phyloP scores from a whole-genome alignment of 2,329 filamentous ascomycete species.

The Periconia sp. region DNA sequence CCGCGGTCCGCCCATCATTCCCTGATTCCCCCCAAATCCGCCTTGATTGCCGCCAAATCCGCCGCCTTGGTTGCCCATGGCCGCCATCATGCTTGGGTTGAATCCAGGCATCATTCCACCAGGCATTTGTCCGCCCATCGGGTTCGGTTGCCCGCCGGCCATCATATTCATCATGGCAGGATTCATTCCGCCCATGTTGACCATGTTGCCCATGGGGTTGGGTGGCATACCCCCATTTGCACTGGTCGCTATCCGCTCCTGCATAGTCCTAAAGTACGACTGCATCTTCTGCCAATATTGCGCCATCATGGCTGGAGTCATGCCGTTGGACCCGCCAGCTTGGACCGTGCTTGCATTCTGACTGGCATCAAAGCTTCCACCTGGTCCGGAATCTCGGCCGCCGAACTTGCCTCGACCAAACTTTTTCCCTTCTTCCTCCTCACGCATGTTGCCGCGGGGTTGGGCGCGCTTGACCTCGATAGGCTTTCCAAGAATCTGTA shows the following conservation, averaged over 20 bases:
- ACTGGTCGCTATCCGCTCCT: constrained; percentile 78
- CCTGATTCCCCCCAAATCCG: constrained; percentile 19
- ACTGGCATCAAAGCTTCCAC: constrained; percentile 51
- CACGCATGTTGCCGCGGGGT: constrained; percentile 89
- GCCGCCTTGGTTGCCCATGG: constrained; percentile 69
- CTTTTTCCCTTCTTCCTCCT: constrained; percentile 75
- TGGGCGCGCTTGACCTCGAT: constrained; percentile 99
- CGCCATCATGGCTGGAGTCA: constrained; percentile 97
- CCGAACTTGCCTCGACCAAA: constrained; percentile 47
- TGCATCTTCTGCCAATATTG: constrained; percentile 99
- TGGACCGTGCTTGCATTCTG: constrained; percentile 54
- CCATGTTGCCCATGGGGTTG: constrained; percentile 38
- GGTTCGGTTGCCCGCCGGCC: constrained; percentile 54
- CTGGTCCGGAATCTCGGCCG: constrained; percentile 49
- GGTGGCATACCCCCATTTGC: too few relatives aligned
- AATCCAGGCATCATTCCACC: too few relatives aligned
- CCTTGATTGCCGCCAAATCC: constrained; percentile 50
- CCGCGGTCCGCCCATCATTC: constrained; percentile 24
- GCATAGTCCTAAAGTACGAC: constrained; percentile 94
- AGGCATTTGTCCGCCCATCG: constrained; percentile 28
- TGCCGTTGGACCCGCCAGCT: constrained; percentile 57
- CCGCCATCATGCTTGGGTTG: constrained; percentile 47
- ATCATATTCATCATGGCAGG: constrained; percentile 57
- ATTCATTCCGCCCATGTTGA: constrained; percentile 58
- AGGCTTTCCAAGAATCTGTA: constrained; percentile 93